Evolutionary conservation across 768 basidiomycete genomes (phyloP), one percentile per base, ranked within the genome.

Genomic region (Inosperma sp.): DNA sequence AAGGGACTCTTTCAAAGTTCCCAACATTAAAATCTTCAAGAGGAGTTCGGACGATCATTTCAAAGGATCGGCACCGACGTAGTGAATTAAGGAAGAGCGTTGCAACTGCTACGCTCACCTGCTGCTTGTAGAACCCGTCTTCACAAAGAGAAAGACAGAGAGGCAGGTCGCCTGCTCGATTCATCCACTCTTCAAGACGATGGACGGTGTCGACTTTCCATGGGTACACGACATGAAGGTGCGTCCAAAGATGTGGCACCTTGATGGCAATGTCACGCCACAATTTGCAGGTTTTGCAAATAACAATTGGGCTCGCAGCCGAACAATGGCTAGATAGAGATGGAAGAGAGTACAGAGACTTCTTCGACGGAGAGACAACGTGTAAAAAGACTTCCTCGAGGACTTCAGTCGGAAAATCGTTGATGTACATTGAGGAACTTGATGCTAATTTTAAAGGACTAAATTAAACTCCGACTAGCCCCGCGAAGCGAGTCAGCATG

Each of bases 141-240:
- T 44, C 9, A 21, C 27, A 14, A 44, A 44, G 10, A 19, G 26
- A 29, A 9, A 29, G 5, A 44, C 42, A 44, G n/a, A 44, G 42
- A 12, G 43, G 29, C 13, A 44, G 43, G 17, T 0, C 31, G 2
- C 43, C 27, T 8, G 43, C 42, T 0, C 42, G 26, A 4, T 12
- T 2, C 26, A 43, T 43, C 42, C 42, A 43, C 19, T 2, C 42
- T 43, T 27, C 9, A 7, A 43, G 42, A 43, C 30, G 0, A 5
- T 29, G n/a, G 26, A 29, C 9, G 26, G 30, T 43, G 4, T 13
- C 12, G 42, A 12, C 7, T 1, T 27, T 3, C n/a, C 2, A 1
- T 30, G 43, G 43, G 43, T 44, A 26, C 22, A 30, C 43, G 17
- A 44, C 43, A 5, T 31, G 43, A 6, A 44, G 43, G 19, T 44